phyloP scores from a whole-genome alignment of 331 rosid species.

The Phaseolus coccineus region DNA sequence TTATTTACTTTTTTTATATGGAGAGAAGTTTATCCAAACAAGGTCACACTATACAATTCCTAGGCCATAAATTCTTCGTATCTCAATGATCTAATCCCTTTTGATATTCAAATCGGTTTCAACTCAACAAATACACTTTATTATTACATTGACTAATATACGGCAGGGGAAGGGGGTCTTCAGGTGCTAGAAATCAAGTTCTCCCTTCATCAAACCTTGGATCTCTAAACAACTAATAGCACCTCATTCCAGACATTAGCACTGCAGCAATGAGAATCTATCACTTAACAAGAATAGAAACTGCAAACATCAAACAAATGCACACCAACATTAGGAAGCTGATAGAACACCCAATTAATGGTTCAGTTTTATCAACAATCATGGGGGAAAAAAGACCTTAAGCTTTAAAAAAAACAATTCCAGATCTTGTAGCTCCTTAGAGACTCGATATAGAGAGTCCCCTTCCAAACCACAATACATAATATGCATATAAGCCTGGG shows the following conservation, averaged over 20 bases:
- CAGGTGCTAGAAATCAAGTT: neutral
- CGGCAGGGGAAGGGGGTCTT: neutral
- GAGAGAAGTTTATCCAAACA: neutral
- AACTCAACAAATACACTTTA: neutral
- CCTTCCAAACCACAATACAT: neutral
- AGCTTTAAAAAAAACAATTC: neutral
- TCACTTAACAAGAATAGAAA: neutral
- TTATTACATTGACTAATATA: neutral
- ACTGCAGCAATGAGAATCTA: neutral
- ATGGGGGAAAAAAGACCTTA: neutral
- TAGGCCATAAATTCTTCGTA: neutral
- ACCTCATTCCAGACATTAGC: neutral
- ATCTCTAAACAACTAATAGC: conserved; percentile 2
- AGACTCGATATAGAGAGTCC: neutral
- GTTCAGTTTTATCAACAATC: neutral
- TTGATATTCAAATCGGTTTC: neutral
- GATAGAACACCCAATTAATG: neutral
- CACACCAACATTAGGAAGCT: neutral
- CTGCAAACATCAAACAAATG: neutral
- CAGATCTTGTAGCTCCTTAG: neutral
- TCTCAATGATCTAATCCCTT: neutral
- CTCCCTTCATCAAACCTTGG: neutral
- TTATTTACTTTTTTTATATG: neutral
- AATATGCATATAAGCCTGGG: neutral
- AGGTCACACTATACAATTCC: neutral